phyloP scores from a whole-genome alignment of 352 stramenopile genomes.

The Phytophthora pistaciae region DNA sequence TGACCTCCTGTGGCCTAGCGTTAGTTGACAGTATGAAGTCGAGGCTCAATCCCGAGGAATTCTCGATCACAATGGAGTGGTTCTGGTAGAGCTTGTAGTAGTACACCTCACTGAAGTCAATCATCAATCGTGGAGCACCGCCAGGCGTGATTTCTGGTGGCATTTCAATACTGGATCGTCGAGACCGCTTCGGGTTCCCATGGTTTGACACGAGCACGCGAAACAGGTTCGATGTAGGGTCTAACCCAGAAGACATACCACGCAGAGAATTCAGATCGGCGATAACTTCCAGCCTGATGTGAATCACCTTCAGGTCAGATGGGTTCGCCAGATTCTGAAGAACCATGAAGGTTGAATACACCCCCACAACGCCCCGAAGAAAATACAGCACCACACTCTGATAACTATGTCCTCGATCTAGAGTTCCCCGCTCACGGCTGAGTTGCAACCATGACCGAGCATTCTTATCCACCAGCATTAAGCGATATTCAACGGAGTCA shows the following conservation, averaged over 20 bases:
- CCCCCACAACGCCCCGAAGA: slow-evolving; percentile 76
- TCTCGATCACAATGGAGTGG: slow-evolving; percentile 91
- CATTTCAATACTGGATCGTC: slow-evolving; percentile 70
- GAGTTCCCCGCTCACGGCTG: slow-evolving; percentile 78
- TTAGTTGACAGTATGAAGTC: slow-evolving; percentile 91
- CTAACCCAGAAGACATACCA: slow-evolving; percentile 79
- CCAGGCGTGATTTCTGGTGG: slow-evolving; percentile 24
- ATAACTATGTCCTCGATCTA: slow-evolving; percentile 78
- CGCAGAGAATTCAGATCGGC: slow-evolving; percentile 86
- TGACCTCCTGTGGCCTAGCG: slow-evolving; percentile 79
- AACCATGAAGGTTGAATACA: slow-evolving; percentile 90
- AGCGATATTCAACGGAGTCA: slow-evolving; percentile 80
- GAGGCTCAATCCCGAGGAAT: slow-evolving; percentile 82
- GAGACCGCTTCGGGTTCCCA: slow-evolving; percentile 59
- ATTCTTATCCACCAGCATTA: slow-evolving; percentile 79
- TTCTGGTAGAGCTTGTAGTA: slow-evolving; percentile 93
- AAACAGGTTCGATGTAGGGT: slow-evolving; percentile 81
- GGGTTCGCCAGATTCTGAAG: slow-evolving; percentile 87
- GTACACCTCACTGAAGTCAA: slow-evolving; percentile 90
- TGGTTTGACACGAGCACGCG: slow-evolving; percentile 89
- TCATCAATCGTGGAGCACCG: slow-evolving; percentile 52
- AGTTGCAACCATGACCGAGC: slow-evolving; percentile 84
- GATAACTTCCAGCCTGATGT: slow-evolving; percentile 88
- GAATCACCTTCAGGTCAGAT: slow-evolving; percentile 88
- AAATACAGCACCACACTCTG: slow-evolving; percentile 90